Conservation (phyloP, 2,329 filamentous ascomycete genomes). For the Fusarium penzigii region DNA sequence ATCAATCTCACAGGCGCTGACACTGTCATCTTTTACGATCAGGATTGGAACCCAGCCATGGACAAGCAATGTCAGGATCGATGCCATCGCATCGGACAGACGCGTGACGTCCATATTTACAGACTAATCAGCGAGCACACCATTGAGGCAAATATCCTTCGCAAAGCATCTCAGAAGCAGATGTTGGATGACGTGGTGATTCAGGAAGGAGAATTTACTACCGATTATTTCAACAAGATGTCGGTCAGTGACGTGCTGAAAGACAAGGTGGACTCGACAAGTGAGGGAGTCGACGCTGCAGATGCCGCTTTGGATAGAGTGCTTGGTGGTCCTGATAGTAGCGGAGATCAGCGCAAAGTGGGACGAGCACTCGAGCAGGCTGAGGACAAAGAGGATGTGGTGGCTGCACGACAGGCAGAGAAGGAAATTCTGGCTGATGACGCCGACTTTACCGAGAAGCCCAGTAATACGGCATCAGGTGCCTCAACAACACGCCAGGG, state of each 20-base stretch:
- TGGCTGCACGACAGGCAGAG: conserved; percentile 82
- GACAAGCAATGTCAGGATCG: conserved; percentile 99
- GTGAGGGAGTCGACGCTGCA: conserved; percentile 65
- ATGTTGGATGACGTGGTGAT: conserved; percentile 98
- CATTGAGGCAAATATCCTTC: conserved; percentile 96
- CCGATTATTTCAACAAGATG: conserved; percentile 87
- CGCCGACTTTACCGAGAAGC: conserved; percentile 76
- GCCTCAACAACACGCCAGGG: conserved; percentile 53
- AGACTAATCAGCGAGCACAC: conserved; percentile 90
- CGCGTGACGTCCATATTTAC: conserved; percentile 96
- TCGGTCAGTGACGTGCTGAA: conserved; percentile 70
- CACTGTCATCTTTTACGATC: conserved; percentile 97
- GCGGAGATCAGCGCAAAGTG: conserved; percentile 61
- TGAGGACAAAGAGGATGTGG: conserved; percentile 89
- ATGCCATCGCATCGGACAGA: conserved; percentile 96
- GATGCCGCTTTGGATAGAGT: conserved; percentile 85
- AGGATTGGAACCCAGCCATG: conserved; percentile 99
- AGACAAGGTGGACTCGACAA: conserved; percentile 53
- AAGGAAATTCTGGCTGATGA: conserved; percentile 88
- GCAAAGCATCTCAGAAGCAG: conserved; percentile 95
- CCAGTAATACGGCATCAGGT: conserved; percentile 46
- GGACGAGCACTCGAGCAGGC: conserved; percentile 81
- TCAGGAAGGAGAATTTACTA: conserved; percentile 96
- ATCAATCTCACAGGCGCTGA: conserved; percentile 97
- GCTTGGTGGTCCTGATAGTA: conserved; percentile 66